Base-by-base conservation (phyloP, 495 filamentous ascomycete genomes). In the Hypoxylon lienhwacheense region DNA sequence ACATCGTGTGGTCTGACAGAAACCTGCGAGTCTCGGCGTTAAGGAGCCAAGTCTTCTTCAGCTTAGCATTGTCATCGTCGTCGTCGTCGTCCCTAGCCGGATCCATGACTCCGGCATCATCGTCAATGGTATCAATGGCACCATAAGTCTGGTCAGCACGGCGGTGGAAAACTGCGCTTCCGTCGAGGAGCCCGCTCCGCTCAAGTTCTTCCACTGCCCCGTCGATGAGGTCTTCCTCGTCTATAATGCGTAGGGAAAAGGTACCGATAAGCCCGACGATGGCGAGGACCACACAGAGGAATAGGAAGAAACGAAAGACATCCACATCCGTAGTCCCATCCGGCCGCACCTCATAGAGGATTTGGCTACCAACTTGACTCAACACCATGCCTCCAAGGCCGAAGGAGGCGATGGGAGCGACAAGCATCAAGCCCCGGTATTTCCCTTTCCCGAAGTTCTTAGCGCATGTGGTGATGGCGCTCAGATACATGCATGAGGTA, bases 371-470 rank as follows among this genome's bases (percentile, higher is more conserved):
- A 28, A 95, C 66, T 73, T 98, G 93, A 59, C 89, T 93, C 73
- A 89, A 79, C 86, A 92, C 95, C 88, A 98, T 89, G 4, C 89
- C 88, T 60, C 91, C 95, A 37, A 98, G 70, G 7, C 93, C 93
- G 66, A 96, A 95, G 2, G 87, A 83, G 0, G 93, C 90, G 73
- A 98, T 97, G 5, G 93, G 93, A 42, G 89, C 70, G 16, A 91
- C 92, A 44, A 98, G 74, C 63, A 95, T 91, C 47, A 98, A 68
- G 0, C 93, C 92, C 66, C 90, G 87, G 61, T 95, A 83, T 64
- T 86, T 90, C 2, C 91, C 89, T 29, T 85, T 77, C 14, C 92
- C 89, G 68, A 97, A 97, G 70, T 96, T 97, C 81, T 98, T 98
- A 17, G 92, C 93, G 53, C 90, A 96, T 1, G 91, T 96, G 16